Evolutionary conservation across 805 yeast species (phyloP).

Genomic region (Pichia californica): DNA sequence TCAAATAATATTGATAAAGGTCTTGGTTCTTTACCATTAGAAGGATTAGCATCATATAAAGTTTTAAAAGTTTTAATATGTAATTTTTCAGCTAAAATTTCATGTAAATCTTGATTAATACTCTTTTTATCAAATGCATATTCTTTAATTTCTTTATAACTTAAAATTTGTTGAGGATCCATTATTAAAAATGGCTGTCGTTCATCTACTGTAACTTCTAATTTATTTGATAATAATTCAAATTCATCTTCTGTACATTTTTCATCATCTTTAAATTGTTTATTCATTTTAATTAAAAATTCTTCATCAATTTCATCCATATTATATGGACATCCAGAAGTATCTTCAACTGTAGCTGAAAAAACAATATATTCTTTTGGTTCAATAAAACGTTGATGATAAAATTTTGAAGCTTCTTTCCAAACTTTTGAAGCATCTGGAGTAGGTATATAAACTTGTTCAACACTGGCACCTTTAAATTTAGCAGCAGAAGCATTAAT

Average conservation of each 20-base stretch:
- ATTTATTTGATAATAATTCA: conserved; percentile 66
- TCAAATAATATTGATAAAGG: conserved; percentile 44
- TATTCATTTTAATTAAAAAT: conserved; percentile 44
- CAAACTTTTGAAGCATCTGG: conserved; percentile 88
- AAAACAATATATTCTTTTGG: conserved; percentile 82
- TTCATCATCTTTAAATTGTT: conserved; percentile 25
- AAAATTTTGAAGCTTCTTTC: conserved; percentile 70
- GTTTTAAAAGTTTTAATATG: conserved; percentile 53
- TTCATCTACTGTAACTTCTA: conserved; percentile 69
- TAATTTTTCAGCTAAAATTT: conserved; percentile 54
- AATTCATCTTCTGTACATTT: conserved; percentile 75
- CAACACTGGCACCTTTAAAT: conserved; percentile 44
- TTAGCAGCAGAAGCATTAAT: conserved; percentile 73
- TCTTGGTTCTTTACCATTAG: conserved; percentile 34
- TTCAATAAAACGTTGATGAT: conserved; percentile 56
- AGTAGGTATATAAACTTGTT: conserved; percentile 81
- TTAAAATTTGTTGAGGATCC: conserved; percentile 72
- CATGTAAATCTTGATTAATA: conserved; percentile 44
- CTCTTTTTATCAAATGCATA: conserved; percentile 33
- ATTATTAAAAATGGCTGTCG: conserved; percentile 84
- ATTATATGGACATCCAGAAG: conserved; percentile 76
- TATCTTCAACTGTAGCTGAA: conserved; percentile 94
- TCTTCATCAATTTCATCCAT: conserved; percentile 86
- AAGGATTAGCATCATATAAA: conserved; percentile 44
- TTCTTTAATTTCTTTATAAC: conserved; percentile 61